Evolutionary conservation across 2,329 filamentous ascomycete species (phyloP).

Genomic region (Calycina herbarum): DNA sequence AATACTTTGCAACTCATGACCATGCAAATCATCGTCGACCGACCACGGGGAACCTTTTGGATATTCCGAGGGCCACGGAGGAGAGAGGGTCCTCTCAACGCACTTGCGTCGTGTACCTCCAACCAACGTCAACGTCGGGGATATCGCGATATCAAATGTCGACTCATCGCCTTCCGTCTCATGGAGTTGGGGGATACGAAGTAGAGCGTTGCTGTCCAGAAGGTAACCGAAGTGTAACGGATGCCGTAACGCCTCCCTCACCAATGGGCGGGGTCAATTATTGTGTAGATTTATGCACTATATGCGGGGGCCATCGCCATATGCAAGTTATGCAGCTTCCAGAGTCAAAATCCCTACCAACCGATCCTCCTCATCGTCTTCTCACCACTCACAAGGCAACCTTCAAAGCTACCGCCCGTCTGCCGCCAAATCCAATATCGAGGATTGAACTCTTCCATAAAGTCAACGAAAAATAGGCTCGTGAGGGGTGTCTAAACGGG

Average conservation of each 20-base stretch:
- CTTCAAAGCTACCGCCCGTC: neutral
- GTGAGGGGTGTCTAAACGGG: neutral
- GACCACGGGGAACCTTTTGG: slow-evolving; percentile 6
- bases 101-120: neutral
- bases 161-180: slow-evolving; percentile 9
- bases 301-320: slow-evolving; percentile 22
- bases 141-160: slow-evolving; percentile 1
- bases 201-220: neutral
- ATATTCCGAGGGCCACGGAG: slow-evolving; percentile 2
- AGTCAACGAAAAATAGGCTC: neutral
- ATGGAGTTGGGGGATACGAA: slow-evolving; percentile 10
- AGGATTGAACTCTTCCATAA: neutral
- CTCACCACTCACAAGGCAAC: slow-evolving; percentile 10
- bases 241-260: slow-evolving; percentile 10
- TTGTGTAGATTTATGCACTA: slow-evolving; percentile 13
- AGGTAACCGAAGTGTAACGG: slow-evolving; percentile 21
- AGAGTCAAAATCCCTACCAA: slow-evolving; percentile 12
- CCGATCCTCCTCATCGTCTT: neutral
- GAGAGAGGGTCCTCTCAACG: neutral
- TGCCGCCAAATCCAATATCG: neutral
- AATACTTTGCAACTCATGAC: slow-evolving; percentile 9
- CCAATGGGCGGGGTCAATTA: slow-evolving; percentile 12
- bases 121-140: neutral
- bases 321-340: slow-evolving; percentile 28
- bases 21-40: slow-evolving; percentile 15